Percentiles rank a stretch among this genome's conserved stretches.
Conservation (phyloP, 2,329 filamentous ascomycete species). For the Trichoderma asperellum region DNA sequence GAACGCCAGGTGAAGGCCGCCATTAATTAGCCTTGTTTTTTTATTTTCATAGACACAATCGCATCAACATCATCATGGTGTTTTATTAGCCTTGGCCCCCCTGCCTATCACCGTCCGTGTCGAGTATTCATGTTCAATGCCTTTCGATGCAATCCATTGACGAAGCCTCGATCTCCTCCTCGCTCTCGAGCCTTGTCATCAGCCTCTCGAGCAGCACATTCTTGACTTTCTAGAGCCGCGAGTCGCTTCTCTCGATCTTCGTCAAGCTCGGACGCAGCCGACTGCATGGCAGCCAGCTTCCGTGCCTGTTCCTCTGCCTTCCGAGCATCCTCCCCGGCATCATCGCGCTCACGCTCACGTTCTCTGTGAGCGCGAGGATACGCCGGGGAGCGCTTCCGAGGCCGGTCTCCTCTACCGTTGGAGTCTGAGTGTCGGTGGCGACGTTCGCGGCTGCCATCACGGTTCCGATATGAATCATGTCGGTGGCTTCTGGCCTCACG, state of each 20-base stretch:
- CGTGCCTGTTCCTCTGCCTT: constrained; percentile 63
- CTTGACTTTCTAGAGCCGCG: constrained; percentile 66
- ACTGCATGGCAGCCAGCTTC: constrained; percentile 74
- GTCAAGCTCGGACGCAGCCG: constrained; percentile 70
- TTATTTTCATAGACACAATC: not conserved
- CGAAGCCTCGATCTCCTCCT: constrained; percentile 67
- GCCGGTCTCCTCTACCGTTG: constrained; percentile 37
- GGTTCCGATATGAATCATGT: constrained; percentile 31
- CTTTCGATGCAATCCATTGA: constrained; percentile 65
- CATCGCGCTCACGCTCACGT: not conserved
- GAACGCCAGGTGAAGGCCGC: too few relatives aligned
- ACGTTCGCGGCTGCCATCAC: constrained; percentile 38
- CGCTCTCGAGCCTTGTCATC: constrained; percentile 68
- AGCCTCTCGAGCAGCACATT: constrained; percentile 65
- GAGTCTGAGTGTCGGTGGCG: constrained; percentile 34
- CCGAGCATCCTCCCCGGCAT: constrained; percentile 33
- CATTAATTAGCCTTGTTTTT: not conserved
- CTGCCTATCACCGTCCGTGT: constrained; percentile 50
- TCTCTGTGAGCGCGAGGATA: constrained; percentile 9
- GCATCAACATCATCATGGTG: not conserved
- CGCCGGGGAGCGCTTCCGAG: constrained; percentile 35
- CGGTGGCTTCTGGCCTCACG: constrained; percentile 30
- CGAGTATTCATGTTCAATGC: constrained; percentile 57
- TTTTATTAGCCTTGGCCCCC: constrained; percentile 45
- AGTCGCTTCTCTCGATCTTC: constrained; percentile 70